Percentiles rank a stretch among this genome's conserved stretches.
Evolutionary conservation across 352 stramenopile species (phyloP).

Genomic region (Elongisporangium prolatum): DNA sequence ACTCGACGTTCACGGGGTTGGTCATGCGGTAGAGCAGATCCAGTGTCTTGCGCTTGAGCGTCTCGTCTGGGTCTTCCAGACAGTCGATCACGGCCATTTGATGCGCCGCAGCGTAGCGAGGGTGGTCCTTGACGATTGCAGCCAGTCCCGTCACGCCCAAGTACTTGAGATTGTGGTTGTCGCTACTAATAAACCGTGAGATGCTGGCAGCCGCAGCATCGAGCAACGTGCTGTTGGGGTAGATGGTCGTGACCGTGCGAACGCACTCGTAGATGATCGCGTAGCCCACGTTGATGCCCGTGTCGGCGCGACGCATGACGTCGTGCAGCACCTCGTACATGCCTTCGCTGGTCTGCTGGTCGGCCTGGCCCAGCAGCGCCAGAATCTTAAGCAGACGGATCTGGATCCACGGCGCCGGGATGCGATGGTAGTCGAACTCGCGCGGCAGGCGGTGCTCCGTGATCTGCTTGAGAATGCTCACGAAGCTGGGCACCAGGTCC

Average conservation of each 20-base stretch:
- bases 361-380: conserved; percentile 92
- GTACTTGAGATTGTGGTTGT: conserved; percentile 99
- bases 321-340: conserved; percentile 99
- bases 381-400: conserved; percentile 97
- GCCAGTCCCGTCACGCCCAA: conserved; percentile 98
- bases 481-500: conserved; percentile 98
- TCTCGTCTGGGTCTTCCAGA: conserved; percentile 99
- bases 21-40: conserved; percentile 98
- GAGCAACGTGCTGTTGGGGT: conserved; percentile 97
- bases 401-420: conserved; percentile 99
- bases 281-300: conserved; percentile 99
- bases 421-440: conserved; percentile 99
- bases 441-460: conserved; percentile 97
- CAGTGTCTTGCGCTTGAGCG: conserved; percentile 98
- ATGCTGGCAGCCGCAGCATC: conserved; percentile 92
- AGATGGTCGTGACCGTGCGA: conserved; percentile 98
- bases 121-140: conserved; percentile 96
- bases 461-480: conserved; percentile 99
- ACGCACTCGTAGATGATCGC: conserved; percentile 99
- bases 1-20: conserved; percentile 99
- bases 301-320: conserved; percentile 98
- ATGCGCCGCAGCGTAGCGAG: conserved; percentile 97
- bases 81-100: conserved; percentile 99
- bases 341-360: conserved; percentile 93
- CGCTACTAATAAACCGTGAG: conserved; percentile 92